Percentiles rank a stretch among this genome's conserved stretches.
Conservation (phyloP, 345 rosid species). For the Acer negundo region DNA sequence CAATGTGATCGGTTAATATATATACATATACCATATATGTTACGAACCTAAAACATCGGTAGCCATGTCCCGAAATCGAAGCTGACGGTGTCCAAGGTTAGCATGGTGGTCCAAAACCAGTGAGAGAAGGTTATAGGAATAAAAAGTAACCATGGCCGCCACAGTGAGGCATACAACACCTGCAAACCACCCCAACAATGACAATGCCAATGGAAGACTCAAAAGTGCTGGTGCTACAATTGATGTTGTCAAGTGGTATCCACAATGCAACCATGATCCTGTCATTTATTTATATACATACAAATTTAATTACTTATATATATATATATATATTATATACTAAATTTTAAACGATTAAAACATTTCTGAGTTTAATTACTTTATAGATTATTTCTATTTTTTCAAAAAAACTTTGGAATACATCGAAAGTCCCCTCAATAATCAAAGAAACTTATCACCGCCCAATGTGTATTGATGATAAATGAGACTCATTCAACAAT, state of each 20-base stretch:
- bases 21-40: too few relatives aligned
- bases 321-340: too few relatives aligned
- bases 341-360: too few relatives aligned
- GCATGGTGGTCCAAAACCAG: constrained; percentile 46
- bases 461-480: too few relatives aligned
- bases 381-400: too few relatives aligned
- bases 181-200: constrained; percentile 39
- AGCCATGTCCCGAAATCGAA: constrained; percentile 46
- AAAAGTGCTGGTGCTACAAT: constrained; percentile 40
- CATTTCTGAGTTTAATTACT: too few relatives aligned
- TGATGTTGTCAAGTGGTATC: constrained; percentile 46
- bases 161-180: constrained; percentile 26
- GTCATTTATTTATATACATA: background rate
- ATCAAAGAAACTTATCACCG: too few relatives aligned
- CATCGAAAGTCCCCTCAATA: too few relatives aligned
- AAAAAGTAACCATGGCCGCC: constrained; percentile 33
- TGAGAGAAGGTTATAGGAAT: constrained; percentile 44
- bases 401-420: too few relatives aligned
- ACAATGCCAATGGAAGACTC: constrained; percentile 38
- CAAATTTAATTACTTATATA: too few relatives aligned
- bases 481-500: too few relatives aligned
- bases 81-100: constrained; percentile 31
- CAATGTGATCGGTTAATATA: too few relatives aligned
- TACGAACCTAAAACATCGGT: constrained; percentile 32
- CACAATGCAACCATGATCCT: constrained; percentile 48